A percentile compares a stretch with the other conserved stretches of the same genome.
These are phyloP conservation scores for Peribolospora baueri DNA, from an alignment of 768 basidiomycete genomes.

Conservation along the genomic window DNA sequence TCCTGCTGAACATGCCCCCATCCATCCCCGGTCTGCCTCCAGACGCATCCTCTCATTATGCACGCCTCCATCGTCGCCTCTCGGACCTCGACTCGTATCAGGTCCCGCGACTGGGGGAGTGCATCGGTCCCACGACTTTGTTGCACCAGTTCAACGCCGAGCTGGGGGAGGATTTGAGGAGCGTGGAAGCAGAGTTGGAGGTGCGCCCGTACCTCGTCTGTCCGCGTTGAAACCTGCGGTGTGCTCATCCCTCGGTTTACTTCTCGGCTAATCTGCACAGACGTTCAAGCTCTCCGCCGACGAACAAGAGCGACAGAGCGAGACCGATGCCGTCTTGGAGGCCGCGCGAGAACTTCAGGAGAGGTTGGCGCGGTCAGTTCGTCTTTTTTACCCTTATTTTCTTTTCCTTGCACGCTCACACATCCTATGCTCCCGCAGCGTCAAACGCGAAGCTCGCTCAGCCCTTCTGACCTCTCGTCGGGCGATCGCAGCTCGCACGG, in stretches of 20 bases:
- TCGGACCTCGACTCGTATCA: slow-evolving; percentile 44
- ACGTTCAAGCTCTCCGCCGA: slow-evolving; percentile 43
- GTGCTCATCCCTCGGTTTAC: not conserved
- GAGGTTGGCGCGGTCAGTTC: slow-evolving; percentile 30
- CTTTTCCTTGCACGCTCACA: not conserved
- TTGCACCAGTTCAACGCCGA: slow-evolving; percentile 56
- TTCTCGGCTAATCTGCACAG: slow-evolving; percentile 22
- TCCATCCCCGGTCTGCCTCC: no score
- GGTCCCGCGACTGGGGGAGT: slow-evolving; percentile 45
- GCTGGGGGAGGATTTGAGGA: slow-evolving; percentile 47
- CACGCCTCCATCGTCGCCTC: slow-evolving; percentile 28
- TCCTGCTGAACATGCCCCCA: no score
- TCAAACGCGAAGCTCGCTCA: no score
- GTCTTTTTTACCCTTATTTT: slow-evolving; percentile 4
- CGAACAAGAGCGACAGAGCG: slow-evolving; percentile 35
- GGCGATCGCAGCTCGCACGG: no score
- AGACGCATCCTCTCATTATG: no score
- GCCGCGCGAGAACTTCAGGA: slow-evolving; percentile 27
- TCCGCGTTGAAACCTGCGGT: not conserved
- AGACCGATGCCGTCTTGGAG: slow-evolving; percentile 29
- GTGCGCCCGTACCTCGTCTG: slow-evolving; percentile 18
- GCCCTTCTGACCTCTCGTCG: no score
- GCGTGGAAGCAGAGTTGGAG: slow-evolving; percentile 41
- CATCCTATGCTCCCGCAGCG: no score
- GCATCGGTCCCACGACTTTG: slow-evolving; percentile 38